phyloP scores from a whole-genome alignment of 208 protist genomes.

The Trypanosoma cruzi region DNA sequence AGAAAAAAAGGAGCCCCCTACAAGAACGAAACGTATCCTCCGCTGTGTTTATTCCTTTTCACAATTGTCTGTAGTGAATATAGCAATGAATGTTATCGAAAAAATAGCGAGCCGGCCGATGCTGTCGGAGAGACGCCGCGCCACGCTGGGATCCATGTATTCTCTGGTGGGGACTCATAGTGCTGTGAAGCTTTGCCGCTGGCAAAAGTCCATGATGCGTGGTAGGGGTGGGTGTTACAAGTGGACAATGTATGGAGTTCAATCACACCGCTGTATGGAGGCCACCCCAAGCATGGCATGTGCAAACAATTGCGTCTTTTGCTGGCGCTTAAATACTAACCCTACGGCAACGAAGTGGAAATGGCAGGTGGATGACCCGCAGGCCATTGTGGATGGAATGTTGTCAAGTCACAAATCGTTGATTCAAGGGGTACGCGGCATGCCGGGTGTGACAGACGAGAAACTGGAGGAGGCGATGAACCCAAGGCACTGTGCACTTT shows the following conservation, averaged over 20 bases:
- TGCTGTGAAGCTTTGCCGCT: conserved; percentile 97
- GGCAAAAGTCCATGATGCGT: conserved; percentile 97
- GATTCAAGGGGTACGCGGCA: conserved; percentile 82
- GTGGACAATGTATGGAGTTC: conserved; percentile 98
- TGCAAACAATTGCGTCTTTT: conserved; percentile 97
- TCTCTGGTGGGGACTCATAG: conserved; percentile 94
- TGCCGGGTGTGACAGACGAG: conserved; percentile 90
- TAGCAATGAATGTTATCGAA: conserved; percentile 1
- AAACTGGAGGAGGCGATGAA: conserved; percentile 82
- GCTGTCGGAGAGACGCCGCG: conserved; percentile 73
- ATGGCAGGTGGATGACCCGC: conserved; percentile 93
- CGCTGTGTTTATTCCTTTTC: not conserved
- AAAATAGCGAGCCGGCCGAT: conserved; percentile 53
- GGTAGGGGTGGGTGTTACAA: conserved; percentile 97
- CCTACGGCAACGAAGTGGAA: conserved; percentile 91
- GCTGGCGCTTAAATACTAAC: conserved; percentile 95
- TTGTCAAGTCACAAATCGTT: conserved; percentile 78
- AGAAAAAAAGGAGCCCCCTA: too few relatives aligned
- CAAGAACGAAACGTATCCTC: not conserved
- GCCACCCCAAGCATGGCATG: conserved; percentile 96
- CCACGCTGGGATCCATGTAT: conserved; percentile 81
- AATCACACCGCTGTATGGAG: conserved; percentile 96
- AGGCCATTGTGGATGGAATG: conserved; percentile 85
- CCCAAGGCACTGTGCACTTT: conserved; percentile 94
- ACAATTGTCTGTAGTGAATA: conserved; percentile 1